These are phyloP conservation scores for Haplosporangium sp. DNA, from an alignment of 371 early-diverging fungal species.

Conservation along the genomic window DNA sequence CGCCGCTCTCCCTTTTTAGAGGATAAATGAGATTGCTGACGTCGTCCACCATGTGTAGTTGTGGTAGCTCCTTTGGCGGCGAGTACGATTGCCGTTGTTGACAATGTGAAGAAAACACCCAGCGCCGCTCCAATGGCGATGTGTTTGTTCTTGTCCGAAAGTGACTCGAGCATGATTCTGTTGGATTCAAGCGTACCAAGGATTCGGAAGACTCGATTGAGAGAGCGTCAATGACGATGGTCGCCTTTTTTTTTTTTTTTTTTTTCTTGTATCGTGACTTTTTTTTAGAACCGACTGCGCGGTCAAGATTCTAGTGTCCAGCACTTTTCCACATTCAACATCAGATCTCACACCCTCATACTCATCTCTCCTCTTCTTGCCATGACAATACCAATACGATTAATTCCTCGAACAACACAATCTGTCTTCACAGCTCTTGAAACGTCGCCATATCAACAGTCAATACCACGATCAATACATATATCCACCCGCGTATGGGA, in stretches of 20 bases:
- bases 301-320: no score
- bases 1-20: conserved; percentile 9
- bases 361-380: not conserved
- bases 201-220: no score
- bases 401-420: not conserved
- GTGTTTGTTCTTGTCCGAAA: conserved; percentile 52
- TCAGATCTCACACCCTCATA: no score
- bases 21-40: conserved; percentile 3
- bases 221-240: no score
- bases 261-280: no score
- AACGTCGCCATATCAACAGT: conserved; percentile 1
- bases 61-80: conserved; percentile 17
- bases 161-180: conserved; percentile 36
- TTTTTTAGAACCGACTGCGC: no score
- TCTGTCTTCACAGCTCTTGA: not conserved
- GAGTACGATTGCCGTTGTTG: conserved; percentile 44
- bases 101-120: conserved; percentile 51
- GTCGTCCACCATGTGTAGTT: not conserved
- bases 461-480: conserved; percentile 1
- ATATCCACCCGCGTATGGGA: not conserved
- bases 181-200: no score
- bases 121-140: conserved; percentile 53
- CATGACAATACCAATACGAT: conserved; percentile 12
- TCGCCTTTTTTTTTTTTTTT: no score
- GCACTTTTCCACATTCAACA: no score